Percentiles rank a stretch among this genome's conserved stretches.
Conservation (phyloP, 345 rosid species). For the Brassica incana region DNA sequence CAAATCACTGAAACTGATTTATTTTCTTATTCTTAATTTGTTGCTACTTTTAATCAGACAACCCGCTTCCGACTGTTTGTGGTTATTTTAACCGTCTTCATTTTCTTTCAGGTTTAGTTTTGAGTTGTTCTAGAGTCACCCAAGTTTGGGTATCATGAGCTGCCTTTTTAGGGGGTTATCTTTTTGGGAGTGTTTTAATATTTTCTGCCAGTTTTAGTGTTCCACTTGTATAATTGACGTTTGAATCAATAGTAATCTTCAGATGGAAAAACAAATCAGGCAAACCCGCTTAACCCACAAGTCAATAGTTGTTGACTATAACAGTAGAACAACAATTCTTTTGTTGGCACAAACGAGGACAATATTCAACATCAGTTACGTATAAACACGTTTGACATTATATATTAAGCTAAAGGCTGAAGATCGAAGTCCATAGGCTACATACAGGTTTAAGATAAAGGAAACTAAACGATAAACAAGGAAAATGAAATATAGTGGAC, state of each 20-base stretch:
- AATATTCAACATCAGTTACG: not conserved
- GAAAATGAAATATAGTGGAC: not conserved
- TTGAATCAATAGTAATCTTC: not conserved
- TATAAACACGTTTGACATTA: constrained; percentile 3
- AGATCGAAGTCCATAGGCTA: not conserved
- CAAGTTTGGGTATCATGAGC: not conserved
- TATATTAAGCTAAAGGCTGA: not conserved
- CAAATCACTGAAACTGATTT: not conserved
- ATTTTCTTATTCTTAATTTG: not conserved
- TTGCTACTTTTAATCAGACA: not conserved
- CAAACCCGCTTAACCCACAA: constrained; percentile 5
- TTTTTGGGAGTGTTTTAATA: not conserved
- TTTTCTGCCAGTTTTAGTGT: not conserved
- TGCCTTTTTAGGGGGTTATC: not conserved
- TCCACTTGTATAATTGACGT: not conserved
- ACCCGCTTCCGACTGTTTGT: not conserved
- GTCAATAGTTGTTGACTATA: constrained; percentile 1
- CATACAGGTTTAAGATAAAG: not conserved
- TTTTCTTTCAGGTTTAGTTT: not conserved
- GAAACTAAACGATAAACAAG: not conserved
- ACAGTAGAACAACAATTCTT: not conserved
- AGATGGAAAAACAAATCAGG: not conserved
- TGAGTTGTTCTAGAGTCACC: not conserved
- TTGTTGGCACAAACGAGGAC: not conserved
- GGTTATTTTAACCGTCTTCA: not conserved